Conservation (phyloP, 139 green algal species). For the Astrephomene gubernaculifera region DNA sequence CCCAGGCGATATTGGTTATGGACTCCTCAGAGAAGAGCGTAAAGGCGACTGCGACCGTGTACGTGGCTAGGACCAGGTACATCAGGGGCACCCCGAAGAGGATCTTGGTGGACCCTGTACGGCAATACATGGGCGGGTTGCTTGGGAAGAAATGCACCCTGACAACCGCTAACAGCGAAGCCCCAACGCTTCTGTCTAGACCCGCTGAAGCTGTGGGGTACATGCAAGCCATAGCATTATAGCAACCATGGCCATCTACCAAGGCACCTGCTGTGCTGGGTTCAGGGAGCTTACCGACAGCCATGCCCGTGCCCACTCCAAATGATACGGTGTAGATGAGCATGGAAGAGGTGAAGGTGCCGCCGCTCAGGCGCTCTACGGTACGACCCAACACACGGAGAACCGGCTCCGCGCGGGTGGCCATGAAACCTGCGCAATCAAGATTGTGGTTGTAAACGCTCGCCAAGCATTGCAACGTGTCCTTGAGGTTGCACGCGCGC, state of each 20-base stretch:
- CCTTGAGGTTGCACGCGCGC: too few relatives aligned
- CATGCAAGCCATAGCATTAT: too few relatives aligned
- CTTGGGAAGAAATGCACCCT: too few relatives aligned
- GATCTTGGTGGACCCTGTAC: conserved; percentile 62
- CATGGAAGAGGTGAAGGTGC: conserved; percentile 58
- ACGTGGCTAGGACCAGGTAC: conserved; percentile 69
- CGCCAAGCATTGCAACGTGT: too few relatives aligned
- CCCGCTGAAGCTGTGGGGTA: too few relatives aligned
- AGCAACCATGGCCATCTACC: too few relatives aligned
- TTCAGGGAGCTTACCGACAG: conserved; percentile 23
- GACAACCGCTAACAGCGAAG: too few relatives aligned
- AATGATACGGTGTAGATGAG: conserved; percentile 62
- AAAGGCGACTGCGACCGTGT: conserved; percentile 49
- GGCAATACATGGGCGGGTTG: too few relatives aligned
- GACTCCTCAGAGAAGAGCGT: conserved; percentile 50
- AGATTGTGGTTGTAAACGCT: too few relatives aligned
- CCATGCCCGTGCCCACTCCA: conserved; percentile 53
- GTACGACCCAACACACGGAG: conserved; percentile 66
- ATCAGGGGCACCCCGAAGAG: conserved; percentile 59
- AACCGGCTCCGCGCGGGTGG: conserved; percentile 61
- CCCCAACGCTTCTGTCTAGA: too few relatives aligned
- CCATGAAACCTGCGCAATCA: conserved; percentile 55
- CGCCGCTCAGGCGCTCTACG: conserved; percentile 55
- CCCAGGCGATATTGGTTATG: conserved; percentile 64
- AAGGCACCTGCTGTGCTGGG: too few relatives aligned